Base-by-base conservation (phyloP, 1,139 yeast species). In the Magnusiomyces paraingens region DNA sequence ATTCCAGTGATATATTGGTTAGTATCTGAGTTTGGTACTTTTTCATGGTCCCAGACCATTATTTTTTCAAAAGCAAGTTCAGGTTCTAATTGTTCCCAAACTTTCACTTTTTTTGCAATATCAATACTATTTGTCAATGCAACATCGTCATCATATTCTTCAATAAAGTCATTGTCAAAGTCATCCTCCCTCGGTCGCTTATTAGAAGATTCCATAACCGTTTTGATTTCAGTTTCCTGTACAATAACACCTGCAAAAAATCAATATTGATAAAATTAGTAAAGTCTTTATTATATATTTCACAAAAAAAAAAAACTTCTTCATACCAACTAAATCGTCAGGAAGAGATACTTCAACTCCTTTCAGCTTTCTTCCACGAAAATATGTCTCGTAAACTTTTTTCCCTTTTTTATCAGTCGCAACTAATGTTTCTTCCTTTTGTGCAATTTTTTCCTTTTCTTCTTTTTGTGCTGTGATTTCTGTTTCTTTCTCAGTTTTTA, bases 21-120 rank as follows among this genome's bases (percentile, higher is more conserved):
- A 46, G 49, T 55, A 3, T 29, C 47, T 2, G 41, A 21, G 20
- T 58, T 58, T 0, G 69, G 69, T 5, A 43, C 48, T 2, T 55
- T 50, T 48, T 65, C 68, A 36, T 66, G 70, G 22, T 62, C 66
- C 70, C 69, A 66, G 1, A 66, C 64, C 2, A 62, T 60, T 20
- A 66, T 38, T 17, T 49, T 47, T 10, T 53, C 49, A 48, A 64
- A 63, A 4, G 32, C 32, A 8, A 26, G 32, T 26, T 26, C 8
- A 5, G 32, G 32, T 26, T 26, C 32, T 8, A 26, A 26, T 26
- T 26, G 32, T 26, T 26, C 32, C 32, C 32, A 26, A 8, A 26
- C 32, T 8, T 26, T 26, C 8, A 26, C 32, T 26, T 26, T 26
- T 26, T 26, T 26, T 4, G 32, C 8, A 8, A 26, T 26, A 26